Evolutionary conservation across 148 eudicot genomes (phyloP).

Genomic region (Gaultheria prostrata): DNA sequence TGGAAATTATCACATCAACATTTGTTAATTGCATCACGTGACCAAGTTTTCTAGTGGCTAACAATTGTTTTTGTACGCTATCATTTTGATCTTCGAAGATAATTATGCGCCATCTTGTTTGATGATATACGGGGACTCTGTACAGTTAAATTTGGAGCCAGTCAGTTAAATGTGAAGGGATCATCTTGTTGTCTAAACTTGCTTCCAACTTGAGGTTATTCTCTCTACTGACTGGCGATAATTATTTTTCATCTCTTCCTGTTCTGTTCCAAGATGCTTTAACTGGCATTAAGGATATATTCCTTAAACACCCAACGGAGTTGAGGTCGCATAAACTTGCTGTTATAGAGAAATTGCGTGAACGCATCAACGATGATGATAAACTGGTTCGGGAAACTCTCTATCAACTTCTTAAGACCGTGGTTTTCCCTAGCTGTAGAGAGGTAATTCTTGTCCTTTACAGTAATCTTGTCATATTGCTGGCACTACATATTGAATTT

Average conservation of each 20-base stretch:
- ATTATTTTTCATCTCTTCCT: constrained; percentile 5
- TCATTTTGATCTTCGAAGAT: background rate
- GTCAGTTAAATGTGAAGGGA: background rate
- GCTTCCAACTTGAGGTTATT: constrained; percentile 1
- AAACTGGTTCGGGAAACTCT: constrained; percentile 81
- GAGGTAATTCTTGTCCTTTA: constrained; percentile 45
- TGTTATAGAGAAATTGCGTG: constrained; percentile 86
- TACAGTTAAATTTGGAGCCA: background rate
- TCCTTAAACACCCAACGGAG: constrained; percentile 66
- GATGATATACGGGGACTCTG: background rate
- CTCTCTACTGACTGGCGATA: background rate
- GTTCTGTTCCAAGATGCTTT: constrained; percentile 63
- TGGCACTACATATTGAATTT: constrained; percentile 2
- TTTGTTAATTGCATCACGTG: background rate
- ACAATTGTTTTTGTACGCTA: background rate
- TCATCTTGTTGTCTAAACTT: constrained; percentile 2
- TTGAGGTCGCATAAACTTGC: constrained; percentile 75
- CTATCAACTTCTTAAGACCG: constrained; percentile 75
- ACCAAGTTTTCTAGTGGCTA: background rate
- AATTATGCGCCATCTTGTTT: background rate
- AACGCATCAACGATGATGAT: constrained; percentile 89
- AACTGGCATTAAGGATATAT: constrained; percentile 71
- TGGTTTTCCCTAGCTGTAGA: constrained; percentile 72
- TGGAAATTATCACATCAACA: background rate
- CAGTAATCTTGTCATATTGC: constrained; percentile 4